Base-by-base conservation (phyloP, 768 basidiomycete genomes). In the Lactifluus volemus region DNA sequence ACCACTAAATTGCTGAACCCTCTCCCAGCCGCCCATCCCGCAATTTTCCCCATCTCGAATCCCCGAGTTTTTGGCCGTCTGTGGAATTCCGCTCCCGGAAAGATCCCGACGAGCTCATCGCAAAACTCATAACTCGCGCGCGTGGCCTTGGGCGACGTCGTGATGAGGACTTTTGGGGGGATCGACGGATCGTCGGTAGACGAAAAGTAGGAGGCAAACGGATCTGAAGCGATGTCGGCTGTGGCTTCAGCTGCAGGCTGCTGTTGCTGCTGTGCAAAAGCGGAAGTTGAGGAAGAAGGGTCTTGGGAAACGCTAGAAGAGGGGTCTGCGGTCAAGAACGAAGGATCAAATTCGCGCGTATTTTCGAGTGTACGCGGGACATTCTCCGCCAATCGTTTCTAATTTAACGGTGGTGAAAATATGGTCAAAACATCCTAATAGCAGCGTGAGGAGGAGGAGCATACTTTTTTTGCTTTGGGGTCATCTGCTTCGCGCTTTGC, bases 331-430 rank as follows among this genome's bases (percentile, higher is more conserved):
- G 84, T 84, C 42, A 83, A 71, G 69, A 84, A 73, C 41, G 84
- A 84, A 7, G 85, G 86, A 69, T 88, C 88, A 70, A 84, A 89
- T 72, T 95, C 88, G 63, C 95, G 84, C 61, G 85, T 89, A 70
- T 98, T 98, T 70, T 99, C 97, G 25, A 98, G 82, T 0, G 97
- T 99, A 49, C 82, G 81, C 0, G 95, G 95, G 10, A 95, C 79
- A 76, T 97, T 97, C 68, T 88, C 83, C 6, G 82, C 80, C 25
- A 90, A 74, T 59, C 94, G 84, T 84, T 86, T 86, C 92, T 95
- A 60, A 10, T 38, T 0, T 10, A 38, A 7, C 32, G 32, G 1
- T 34, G 9, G 32, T 11, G 21, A 39, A 12, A 39, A 39, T 19
- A 4, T 44, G 5, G 50, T 59, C 14, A 39, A 32, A 38, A 21